Conservation (phyloP, 768 basidiomycete species). For the Mycena alexandri region DNA sequence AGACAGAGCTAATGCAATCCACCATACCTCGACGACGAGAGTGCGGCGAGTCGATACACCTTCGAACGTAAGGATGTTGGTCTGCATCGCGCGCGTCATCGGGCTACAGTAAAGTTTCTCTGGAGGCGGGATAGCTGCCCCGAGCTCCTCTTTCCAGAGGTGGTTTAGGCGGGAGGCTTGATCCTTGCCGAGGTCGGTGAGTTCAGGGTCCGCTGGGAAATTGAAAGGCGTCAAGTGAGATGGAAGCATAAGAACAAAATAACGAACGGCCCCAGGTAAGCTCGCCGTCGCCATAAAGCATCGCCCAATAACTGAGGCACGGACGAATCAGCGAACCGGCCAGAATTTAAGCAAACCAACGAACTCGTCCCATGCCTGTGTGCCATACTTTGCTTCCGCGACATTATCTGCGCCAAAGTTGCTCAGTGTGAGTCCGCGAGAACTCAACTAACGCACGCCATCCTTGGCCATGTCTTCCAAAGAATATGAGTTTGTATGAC, state of each 20-base stretch:
- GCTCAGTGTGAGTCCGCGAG: neutral
- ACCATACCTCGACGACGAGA: constrained; percentile 67
- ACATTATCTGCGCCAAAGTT: constrained; percentile 68
- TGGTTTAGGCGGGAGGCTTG: constrained; percentile 64
- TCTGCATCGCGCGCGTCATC: constrained; percentile 70
- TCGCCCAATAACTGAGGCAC: constrained; percentile 69
- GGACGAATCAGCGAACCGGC: neutral
- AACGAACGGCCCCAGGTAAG: constrained; percentile 81
- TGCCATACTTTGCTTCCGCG: constrained; percentile 69
- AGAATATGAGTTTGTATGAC: constrained; percentile 73
- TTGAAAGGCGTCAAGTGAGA: neutral
- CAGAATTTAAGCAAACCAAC: constrained; percentile 36
- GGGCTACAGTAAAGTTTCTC: constrained; percentile 73
- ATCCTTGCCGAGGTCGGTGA: constrained; percentile 67
- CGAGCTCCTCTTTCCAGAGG: constrained; percentile 64
- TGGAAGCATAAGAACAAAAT: neutral
- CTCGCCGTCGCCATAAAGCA: constrained; percentile 72
- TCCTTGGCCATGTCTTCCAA: constrained; percentile 81
- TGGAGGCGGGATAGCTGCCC: constrained; percentile 62
- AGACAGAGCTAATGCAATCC: neutral
- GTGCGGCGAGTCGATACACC: constrained; percentile 49
- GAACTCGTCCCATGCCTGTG: constrained; percentile 71
- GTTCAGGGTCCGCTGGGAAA: constrained; percentile 69
- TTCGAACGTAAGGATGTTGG: constrained; percentile 66
- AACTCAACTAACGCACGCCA: constrained; percentile 62